phyloP scores from a whole-genome alignment of 164 flowering plant species.

The Pachysandra terminalis region DNA sequence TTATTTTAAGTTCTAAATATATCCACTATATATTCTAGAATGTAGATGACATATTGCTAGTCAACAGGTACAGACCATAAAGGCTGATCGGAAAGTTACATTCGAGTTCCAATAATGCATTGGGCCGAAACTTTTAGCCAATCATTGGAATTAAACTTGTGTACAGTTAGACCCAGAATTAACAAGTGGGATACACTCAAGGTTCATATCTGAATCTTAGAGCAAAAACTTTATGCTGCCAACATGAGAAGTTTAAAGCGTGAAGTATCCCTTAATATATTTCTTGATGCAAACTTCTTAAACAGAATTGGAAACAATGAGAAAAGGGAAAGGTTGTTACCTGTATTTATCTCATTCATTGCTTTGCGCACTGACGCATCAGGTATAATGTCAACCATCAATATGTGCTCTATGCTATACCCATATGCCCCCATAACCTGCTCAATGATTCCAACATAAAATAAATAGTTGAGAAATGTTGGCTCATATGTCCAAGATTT shows the following conservation, averaged over 20 bases:
- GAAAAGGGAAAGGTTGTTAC: constrained; percentile 28
- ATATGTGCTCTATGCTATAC: constrained; percentile 92
- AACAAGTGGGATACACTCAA: not conserved
- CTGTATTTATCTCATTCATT: constrained; percentile 99
- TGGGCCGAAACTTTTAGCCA: too few relatives aligned
- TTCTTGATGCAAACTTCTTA: not conserved
- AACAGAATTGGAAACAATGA: not conserved
- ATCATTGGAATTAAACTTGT: not conserved
- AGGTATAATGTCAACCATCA: constrained; percentile 96
- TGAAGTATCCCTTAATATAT: not conserved
- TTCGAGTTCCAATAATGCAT: too few relatives aligned
- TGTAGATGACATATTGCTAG: not conserved
- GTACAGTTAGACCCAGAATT: not conserved
- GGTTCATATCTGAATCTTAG: not conserved
- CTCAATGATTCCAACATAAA: constrained; percentile 17
- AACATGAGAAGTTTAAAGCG: not conserved
- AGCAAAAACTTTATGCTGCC: not conserved
- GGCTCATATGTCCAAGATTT: not conserved
- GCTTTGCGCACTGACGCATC: constrained; percentile 91
- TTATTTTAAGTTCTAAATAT: not conserved
- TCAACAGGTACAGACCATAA: not conserved
- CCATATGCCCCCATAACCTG: constrained; percentile 99
- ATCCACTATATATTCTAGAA: not conserved
- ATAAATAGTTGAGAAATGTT: not conserved
- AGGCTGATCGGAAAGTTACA: not conserved